These are phyloP conservation scores for Onygenales sp. DNA, from an alignment of 2,329 filamentous ascomycete species.

Conservation along the genomic window DNA sequence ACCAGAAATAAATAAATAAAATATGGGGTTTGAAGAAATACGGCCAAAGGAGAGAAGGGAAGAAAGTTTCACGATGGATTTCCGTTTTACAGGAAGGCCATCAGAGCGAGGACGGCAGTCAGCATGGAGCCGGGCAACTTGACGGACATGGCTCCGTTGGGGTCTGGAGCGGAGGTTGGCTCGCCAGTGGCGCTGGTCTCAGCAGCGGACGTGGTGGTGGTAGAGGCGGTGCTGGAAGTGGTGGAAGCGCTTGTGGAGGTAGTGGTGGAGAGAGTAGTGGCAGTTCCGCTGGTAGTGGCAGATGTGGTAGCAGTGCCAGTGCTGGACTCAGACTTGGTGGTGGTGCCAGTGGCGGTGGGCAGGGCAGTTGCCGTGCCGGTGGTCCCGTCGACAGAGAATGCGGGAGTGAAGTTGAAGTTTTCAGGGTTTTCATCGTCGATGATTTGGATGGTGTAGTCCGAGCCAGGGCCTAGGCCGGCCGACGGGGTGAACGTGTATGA, in stretches of 20 bases:
- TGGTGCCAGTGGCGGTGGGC: conserved; percentile 20
- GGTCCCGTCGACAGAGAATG: conserved; percentile 40
- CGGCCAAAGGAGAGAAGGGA: no score
- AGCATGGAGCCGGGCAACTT: conserved; percentile 8
- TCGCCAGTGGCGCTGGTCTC: not conserved
- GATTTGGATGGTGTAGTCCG: conserved; percentile 46
- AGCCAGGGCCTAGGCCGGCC: conserved; percentile 29
- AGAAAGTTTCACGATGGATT: not conserved
- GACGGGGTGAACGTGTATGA: conserved; percentile 41
- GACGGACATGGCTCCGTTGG: conserved; percentile 9
- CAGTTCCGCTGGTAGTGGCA: conserved; percentile 10
- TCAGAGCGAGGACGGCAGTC: conserved; percentile 8
- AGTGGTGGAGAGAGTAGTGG: conserved; percentile 16
- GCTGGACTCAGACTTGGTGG: conserved; percentile 14
- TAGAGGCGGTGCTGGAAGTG: not conserved
- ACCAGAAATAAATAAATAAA: not conserved
- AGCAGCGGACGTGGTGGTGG: not conserved
- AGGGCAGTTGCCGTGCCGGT: conserved; percentile 26
- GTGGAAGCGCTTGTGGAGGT: conserved; percentile 15
- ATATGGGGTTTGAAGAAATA: not conserved
- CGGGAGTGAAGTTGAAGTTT: conserved; percentile 43
- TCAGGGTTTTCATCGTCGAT: conserved; percentile 35
- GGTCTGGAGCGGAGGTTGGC: conserved; percentile 5
- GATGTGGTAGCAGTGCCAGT: conserved; percentile 15
- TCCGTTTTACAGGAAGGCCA: conserved; percentile 10